A percentile compares a stretch with the other conserved stretches of the same genome.
Conservation (phyloP, 2,329 filamentous ascomycete species). For the Fusarium tuaranense region DNA sequence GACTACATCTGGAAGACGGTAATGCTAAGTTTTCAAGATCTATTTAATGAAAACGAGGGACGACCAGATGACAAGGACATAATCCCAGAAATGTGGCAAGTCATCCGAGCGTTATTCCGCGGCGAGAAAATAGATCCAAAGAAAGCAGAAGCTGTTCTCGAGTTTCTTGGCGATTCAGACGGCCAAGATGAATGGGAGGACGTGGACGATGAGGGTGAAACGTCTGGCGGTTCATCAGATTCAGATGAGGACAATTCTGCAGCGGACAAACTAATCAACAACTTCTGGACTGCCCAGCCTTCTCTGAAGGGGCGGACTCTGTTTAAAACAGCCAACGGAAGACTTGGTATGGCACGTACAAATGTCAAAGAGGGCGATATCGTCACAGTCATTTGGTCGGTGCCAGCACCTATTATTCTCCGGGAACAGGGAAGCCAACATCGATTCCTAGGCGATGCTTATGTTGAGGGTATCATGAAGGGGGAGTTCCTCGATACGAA, state of each 20-base stretch:
- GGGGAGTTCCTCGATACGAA: slow-evolving; percentile 29
- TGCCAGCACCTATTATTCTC: slow-evolving; percentile 24
- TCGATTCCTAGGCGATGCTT: slow-evolving; percentile 30
- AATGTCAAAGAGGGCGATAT: slow-evolving; percentile 21
- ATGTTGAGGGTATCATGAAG: slow-evolving; percentile 37
- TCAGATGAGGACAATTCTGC: neutral
- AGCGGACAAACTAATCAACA: neutral
- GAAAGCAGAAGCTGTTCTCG: neutral
- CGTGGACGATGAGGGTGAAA: neutral
- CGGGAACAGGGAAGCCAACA: slow-evolving; percentile 1
- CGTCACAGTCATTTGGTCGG: slow-evolving; percentile 25
- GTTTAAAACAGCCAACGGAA: slow-evolving; percentile 34
- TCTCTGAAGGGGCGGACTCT: slow-evolving; percentile 16
- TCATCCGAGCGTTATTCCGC: neutral
- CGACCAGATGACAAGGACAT: neutral
- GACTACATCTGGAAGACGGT: neutral
- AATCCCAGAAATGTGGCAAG: neutral
- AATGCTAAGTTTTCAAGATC: neutral
- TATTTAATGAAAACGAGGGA: neutral
- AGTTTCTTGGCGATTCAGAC: neutral
- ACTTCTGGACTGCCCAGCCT: neutral
- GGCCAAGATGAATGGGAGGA: neutral
- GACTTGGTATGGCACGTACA: slow-evolving; percentile 24
- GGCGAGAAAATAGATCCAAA: neutral
- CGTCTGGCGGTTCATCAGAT: neutral